Evolutionary conservation across 2,329 filamentous ascomycete genomes (phyloP).

Genomic region (Hypoxylon sp.): DNA sequence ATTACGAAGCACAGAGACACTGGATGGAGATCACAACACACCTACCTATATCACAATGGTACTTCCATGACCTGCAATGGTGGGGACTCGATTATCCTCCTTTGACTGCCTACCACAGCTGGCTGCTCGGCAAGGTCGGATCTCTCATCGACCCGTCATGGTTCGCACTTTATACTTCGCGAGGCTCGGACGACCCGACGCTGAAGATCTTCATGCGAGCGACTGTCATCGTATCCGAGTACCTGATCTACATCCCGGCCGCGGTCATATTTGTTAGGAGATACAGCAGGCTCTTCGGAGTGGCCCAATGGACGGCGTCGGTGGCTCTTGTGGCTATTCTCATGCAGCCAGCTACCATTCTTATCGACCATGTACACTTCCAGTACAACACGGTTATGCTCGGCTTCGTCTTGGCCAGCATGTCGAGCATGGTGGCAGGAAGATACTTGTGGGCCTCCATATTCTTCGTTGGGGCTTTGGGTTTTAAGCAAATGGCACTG

Average conservation of each 20-base stretch:
- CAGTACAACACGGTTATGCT: slow-evolving; percentile 99
- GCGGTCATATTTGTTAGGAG: slow-evolving; percentile 85
- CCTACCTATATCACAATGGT: slow-evolving; percentile 93
- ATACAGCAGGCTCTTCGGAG: slow-evolving; percentile 77
- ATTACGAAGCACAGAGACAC: slow-evolving; percentile 97
- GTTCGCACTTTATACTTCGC: slow-evolving; percentile 86
- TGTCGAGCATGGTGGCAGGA: slow-evolving; percentile 88
- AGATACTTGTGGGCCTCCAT: slow-evolving; percentile 87
- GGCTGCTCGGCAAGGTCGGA: slow-evolving; percentile 89
- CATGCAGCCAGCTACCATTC: slow-evolving; percentile 88
- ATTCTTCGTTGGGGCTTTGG: slow-evolving; percentile 92
- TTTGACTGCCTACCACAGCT: slow-evolving; percentile 97
- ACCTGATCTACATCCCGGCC: slow-evolving; percentile 87
- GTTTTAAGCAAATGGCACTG: slow-evolving; percentile 99
- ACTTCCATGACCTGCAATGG: slow-evolving; percentile 95
- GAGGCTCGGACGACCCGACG: slow-evolving; percentile 78
- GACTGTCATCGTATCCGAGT: slow-evolving; percentile 90
- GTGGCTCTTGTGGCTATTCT: slow-evolving; percentile 89
- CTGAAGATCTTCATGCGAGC: slow-evolving; percentile 97
- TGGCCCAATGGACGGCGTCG: slow-evolving; percentile 82
- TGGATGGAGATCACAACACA: slow-evolving; percentile 98
- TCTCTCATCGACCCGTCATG: slow-evolving; percentile 79
- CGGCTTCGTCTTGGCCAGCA: slow-evolving; percentile 83
- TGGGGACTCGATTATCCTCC: slow-evolving; percentile 99
- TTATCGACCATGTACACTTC: slow-evolving; percentile 86